Conservation (phyloP, 306 rosid genomes). For the Trifolium dubium region DNA sequence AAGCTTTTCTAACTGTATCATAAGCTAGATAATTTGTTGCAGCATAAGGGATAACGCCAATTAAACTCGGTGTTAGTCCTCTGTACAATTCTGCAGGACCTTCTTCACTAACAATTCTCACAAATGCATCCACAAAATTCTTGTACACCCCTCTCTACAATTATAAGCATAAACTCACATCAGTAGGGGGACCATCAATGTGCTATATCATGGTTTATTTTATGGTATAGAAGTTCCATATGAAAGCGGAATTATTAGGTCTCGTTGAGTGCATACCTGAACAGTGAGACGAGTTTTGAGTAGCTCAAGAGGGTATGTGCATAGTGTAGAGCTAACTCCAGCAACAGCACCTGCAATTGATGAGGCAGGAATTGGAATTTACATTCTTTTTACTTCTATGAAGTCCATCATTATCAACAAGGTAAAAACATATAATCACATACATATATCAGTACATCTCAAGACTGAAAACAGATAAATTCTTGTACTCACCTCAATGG, state of each 20-base stretch:
- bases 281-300: constrained; percentile 74
- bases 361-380: constrained; percentile 66
- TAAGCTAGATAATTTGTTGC: constrained; percentile 80
- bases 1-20: constrained; percentile 69
- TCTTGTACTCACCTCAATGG: constrained; percentile 35
- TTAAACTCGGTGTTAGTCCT: constrained; percentile 78
- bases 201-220: not conserved
- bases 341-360: constrained; percentile 82
- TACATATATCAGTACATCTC: not conserved
- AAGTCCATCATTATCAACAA: no score
- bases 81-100: constrained; percentile 79
- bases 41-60: constrained; percentile 84
- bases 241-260: not conserved
- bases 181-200: not conserved
- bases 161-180: not conserved
- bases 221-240: not conserved
- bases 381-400: no score
- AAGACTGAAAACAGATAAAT: not conserved
- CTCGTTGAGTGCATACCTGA: constrained; percentile 47
- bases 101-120: constrained; percentile 62
- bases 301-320: constrained; percentile 78
- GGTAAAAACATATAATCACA: not conserved
- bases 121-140: constrained; percentile 58
- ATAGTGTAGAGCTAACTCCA: constrained; percentile 77
- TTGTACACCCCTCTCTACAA: constrained; percentile 76